Evolutionary conservation across 352 stramenopile species (phyloP).

Genomic region (Pythium aquatile): DNA sequence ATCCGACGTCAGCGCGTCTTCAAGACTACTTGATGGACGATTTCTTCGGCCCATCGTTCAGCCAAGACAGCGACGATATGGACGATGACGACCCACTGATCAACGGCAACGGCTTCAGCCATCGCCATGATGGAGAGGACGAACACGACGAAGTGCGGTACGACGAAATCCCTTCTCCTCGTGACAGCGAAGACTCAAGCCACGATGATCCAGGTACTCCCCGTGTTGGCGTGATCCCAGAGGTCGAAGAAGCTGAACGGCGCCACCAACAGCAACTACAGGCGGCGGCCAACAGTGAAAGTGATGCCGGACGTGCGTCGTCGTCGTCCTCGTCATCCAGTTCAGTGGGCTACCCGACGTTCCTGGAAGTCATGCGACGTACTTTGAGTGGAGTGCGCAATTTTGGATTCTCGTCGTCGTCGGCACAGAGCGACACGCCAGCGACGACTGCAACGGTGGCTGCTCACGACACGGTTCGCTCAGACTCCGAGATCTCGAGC

Average conservation of each 20-base stretch:
- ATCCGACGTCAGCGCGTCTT: constrained; percentile 23
- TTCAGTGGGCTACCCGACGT: constrained; percentile 33
- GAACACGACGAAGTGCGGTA: constrained; percentile 24
- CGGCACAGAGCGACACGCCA: constrained; percentile 18
- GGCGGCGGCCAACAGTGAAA: background rate
- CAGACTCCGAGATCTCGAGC: constrained; percentile 16
- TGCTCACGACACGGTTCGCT: background rate
- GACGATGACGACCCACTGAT: constrained; percentile 12
- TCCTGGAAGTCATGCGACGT: constrained; percentile 48
- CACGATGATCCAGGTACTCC: background rate
- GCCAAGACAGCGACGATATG: constrained; percentile 30
- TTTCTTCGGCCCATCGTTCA: constrained; percentile 67
- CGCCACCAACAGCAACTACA: constrained; percentile 5
- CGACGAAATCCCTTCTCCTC: constrained; percentile 20
- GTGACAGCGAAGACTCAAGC: constrained; percentile 9
- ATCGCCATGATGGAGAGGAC: constrained; percentile 27
- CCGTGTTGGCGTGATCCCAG: constrained; percentile 52
- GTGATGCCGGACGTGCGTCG: constrained; percentile 16
- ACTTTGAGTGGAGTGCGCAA: constrained; percentile 36
- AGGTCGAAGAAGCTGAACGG: constrained; percentile 51
- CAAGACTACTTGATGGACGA: constrained; percentile 58
- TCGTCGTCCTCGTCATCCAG: constrained; percentile 25
- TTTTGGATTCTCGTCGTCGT: constrained; percentile 41
- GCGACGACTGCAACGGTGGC: background rate
- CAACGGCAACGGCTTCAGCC: constrained; percentile 3